A percentile compares a stretch with the other conserved stretches of the same genome.
Evolutionary conservation across 805 yeast genomes (phyloP).

Genomic region (Saccharomycopsis babjevae): DNA sequence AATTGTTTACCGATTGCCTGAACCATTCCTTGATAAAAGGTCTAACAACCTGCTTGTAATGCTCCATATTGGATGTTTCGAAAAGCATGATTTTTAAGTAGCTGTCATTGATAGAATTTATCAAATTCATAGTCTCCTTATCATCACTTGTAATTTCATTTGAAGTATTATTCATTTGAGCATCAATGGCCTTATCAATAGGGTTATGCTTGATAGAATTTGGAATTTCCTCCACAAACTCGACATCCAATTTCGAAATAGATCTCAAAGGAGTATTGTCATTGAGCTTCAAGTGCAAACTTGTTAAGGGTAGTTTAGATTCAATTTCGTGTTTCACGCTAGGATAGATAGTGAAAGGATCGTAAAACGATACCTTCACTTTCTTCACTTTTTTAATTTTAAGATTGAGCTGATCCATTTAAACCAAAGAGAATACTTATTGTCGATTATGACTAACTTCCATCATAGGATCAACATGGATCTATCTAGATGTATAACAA

Average conservation of each 20-base stretch:
- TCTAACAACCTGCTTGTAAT: conserved; percentile 68
- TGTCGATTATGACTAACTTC: not conserved
- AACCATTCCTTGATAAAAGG: conserved; percentile 82
- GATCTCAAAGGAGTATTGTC: conserved; percentile 47
- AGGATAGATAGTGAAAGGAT: conserved; percentile 56
- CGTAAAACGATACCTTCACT: conserved; percentile 38
- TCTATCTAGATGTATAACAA: not conserved
- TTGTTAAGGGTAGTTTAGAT: conserved; percentile 44
- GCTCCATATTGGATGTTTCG: conserved; percentile 55
- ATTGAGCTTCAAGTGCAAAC: conserved; percentile 58
- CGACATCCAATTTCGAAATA: conserved; percentile 47
- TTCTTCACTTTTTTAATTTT: conserved; percentile 2
- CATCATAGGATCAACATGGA: not conserved
- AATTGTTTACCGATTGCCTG: conserved; percentile 29
- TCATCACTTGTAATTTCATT: not conserved
- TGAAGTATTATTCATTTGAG: conserved; percentile 7
- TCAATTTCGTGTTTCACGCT: conserved; percentile 34
- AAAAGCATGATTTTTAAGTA: conserved; percentile 63
- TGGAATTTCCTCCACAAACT: conserved; percentile 50
- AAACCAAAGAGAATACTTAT: too few relatives aligned
- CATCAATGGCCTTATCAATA: conserved; percentile 13
- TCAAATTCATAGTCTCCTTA: conserved; percentile 7
- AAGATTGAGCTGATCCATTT: not conserved
- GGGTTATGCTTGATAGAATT: conserved; percentile 18
- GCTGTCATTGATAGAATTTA: conserved; percentile 34